phyloP scores from a whole-genome alignment of 2,329 filamentous ascomycete genomes.

The Trichoderma sp. region DNA sequence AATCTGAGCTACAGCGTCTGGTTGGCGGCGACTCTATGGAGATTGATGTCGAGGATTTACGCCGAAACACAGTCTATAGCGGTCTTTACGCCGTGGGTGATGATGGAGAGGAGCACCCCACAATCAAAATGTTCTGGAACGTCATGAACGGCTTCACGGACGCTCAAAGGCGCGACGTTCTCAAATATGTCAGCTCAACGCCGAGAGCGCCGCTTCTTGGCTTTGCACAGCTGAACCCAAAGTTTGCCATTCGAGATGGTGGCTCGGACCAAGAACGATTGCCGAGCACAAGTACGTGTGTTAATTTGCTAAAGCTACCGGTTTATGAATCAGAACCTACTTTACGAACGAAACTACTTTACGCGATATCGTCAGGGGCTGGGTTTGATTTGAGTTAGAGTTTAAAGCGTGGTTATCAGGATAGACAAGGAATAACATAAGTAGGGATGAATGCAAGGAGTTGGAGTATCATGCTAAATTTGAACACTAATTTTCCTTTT shows the following conservation, averaged over 20 bases:
- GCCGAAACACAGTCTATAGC: slow-evolving; percentile 81
- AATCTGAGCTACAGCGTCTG: slow-evolving; percentile 88
- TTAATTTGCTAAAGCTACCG: slow-evolving; percentile 91
- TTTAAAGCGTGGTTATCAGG: not conserved
- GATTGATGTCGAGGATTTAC: slow-evolving; percentile 85
- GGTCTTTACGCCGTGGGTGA: slow-evolving; percentile 90
- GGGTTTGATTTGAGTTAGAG: slow-evolving; percentile 79
- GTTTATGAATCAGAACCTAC: slow-evolving; percentile 68
- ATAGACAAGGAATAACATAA: slow-evolving; percentile 1
- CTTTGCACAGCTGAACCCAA: slow-evolving; percentile 80
- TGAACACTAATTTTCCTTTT: not conserved
- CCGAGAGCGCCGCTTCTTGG: slow-evolving; percentile 87
- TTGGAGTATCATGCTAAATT: not conserved
- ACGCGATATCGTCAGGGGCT: slow-evolving; percentile 85
- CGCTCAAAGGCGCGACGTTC: slow-evolving; percentile 75
- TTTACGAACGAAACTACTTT: slow-evolving; percentile 79
- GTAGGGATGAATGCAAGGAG: not conserved
- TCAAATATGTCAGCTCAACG: slow-evolving; percentile 95
- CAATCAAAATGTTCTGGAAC: slow-evolving; percentile 85
- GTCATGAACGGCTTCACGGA: slow-evolving; percentile 79
- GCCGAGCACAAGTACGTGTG: slow-evolving; percentile 93
- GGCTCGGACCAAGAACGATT: slow-evolving; percentile 63
- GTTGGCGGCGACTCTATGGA: slow-evolving; percentile 84
- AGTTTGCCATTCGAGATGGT: slow-evolving; percentile 86
- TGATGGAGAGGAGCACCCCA: slow-evolving; percentile 82